Base-by-base conservation (phyloP, 140 eudicot species). In the Bidens hawaiensis region DNA sequence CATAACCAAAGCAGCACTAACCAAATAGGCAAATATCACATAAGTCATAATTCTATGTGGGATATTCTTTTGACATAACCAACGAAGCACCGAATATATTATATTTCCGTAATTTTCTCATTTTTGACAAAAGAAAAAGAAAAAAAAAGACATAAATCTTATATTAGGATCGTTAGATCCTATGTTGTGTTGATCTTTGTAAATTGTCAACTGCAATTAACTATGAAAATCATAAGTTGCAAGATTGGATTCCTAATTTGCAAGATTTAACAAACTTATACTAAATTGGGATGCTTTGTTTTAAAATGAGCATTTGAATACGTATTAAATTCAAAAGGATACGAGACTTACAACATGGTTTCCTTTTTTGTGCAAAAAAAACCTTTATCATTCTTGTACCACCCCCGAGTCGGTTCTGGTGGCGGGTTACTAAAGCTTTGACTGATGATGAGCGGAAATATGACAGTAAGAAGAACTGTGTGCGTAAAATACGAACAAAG, bases 391-490 rank as follows among this genome's bases (percentile, higher is more conserved):
- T 80, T 88, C 57, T 6, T 72, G 50, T 71, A 64, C 91, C 91
- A 83, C 13, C 95, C 94, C 59, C 69, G 85, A 27, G 68, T 56
- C 10, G 96, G 96, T 45, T 61, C 73, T 0, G 78, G 83, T 31
- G 83, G 69, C 2, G 43, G 81, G 4, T 23, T 26, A 22, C 73
- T 27, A 40, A 82, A 55, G 23, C 76, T 77, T 38, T 84, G 96
- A 75, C 96, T 82, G 31, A 88, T 82, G 7, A 88, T 84, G 43
- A 88, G 89, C 1, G 96, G 96, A 65, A 88, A 88, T 64, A 88
- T 76, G 14, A 88, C 75, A 5, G 96, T 89, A 67, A 88, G 70
- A 42, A 88, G 79, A 50, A 88, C 96, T 0, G 96, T 79, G 23
- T 88, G 96, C 16, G 88, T 77, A 57, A 85, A 88, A 75, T 84